Evolutionary conservation across 768 basidiomycete genomes (phyloP), one percentile per base, ranked within the genome.

Genomic region (Tulasnella sp.): DNA sequence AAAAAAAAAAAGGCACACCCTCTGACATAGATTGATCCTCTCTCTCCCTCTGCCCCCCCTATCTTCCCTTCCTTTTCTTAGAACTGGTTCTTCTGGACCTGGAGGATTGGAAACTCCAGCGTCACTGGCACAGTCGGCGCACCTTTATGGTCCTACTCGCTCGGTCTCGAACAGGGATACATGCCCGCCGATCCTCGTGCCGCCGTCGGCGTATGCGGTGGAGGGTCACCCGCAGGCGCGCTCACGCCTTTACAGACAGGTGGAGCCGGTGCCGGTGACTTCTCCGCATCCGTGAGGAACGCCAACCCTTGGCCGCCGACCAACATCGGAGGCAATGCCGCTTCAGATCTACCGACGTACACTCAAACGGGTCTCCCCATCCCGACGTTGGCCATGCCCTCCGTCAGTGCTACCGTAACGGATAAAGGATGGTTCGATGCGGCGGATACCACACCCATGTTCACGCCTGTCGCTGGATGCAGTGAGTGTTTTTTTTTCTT

Each of bases 21-120:
- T n/a, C n/a, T n/a, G n/a, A n/a, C n/a, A n/a, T n/a, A n/a, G n/a
- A n/a, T n/a, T n/a, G n/a, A n/a, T n/a, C n/a, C n/a, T n/a, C n/a
- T n/a, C n/a, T n/a, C n/a, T n/a, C n/a, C n/a, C n/a, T 38, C 34
- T 15, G 7, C 15, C 34, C 34, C 34, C 5, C 7, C 34, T 15
- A 38, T 38, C 34, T 15, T 15, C 34, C 34, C 34, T 38, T 38
- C 34, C 34, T 38, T 15, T 42, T 52, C 49, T 29, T 69, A 92
- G 84, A 83, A 97, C 68, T 96, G 82, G 75, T 97, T 96, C 79
- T 98, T 96, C 78, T 98, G 94, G 94, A 93, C 89, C 1, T 97
- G 91, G 92, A 93, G 92, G 71, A 91, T 98, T 62, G 93, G 91
- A 59, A 83, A 86, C 66, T 90, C 91, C 8, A 79, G 79, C 17